phyloP scores from a whole-genome alignment of 2,329 filamentous ascomycete species.

The Alternaria ethzedia region DNA sequence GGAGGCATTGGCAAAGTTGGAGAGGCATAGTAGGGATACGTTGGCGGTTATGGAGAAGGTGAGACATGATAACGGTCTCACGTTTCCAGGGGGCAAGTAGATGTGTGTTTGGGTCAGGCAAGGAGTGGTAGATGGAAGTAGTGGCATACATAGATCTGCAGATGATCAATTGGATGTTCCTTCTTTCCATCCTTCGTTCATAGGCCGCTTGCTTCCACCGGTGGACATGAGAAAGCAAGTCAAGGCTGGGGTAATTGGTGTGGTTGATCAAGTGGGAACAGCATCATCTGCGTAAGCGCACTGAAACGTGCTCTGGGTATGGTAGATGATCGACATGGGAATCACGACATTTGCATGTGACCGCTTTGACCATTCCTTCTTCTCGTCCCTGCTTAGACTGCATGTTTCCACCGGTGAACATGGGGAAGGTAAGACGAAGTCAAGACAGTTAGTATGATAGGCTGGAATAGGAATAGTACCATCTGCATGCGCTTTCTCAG shows the following conservation, averaged over 20 bases:
- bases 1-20: constrained; percentile 47
- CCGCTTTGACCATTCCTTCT: neutral
- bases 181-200: neutral
- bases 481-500: neutral
- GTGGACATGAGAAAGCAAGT: neutral
- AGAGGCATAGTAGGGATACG: constrained; percentile 51
- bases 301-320: neutral
- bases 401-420: neutral
- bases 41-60: constrained; percentile 52
- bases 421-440: neutral
- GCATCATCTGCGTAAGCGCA: neutral
- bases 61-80: constrained; percentile 53
- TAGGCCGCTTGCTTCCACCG: neutral
- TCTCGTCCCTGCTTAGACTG: neutral
- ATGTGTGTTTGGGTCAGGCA: neutral
- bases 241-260: no score
- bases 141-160: neutral
- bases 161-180: neutral
- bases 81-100: constrained; percentile 44
- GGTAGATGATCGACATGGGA: neutral
- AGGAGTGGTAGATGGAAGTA: neutral
- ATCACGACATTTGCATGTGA: neutral
- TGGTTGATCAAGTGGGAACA: neutral
- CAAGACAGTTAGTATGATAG: neutral
- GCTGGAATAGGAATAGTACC: neutral